Evolutionary conservation across 805 yeast genomes (phyloP).

Genomic region (Metschnikowia kofuensis): DNA sequence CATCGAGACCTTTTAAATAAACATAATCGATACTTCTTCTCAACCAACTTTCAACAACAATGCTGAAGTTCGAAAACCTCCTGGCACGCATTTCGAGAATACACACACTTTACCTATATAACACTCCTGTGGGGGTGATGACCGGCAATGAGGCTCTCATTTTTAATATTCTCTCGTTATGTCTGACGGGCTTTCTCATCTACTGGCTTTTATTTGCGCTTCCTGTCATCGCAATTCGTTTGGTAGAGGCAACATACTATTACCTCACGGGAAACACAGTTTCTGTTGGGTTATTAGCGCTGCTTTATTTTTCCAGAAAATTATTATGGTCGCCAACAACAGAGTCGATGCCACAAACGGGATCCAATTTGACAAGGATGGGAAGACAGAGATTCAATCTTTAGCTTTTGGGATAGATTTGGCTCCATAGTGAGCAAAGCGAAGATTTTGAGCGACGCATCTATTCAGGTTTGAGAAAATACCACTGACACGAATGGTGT

Average conservation of each 20-base stretch:
- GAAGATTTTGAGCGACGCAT: too few relatives aligned
- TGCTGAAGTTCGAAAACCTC: not conserved
- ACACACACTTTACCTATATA: conserved; percentile 24
- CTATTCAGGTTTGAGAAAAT: too few relatives aligned
- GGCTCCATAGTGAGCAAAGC: too few relatives aligned
- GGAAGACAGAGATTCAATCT: not conserved
- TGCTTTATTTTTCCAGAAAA: not conserved
- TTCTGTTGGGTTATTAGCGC: conserved; percentile 3
- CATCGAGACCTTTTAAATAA: too few relatives aligned
- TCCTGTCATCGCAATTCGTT: conserved; percentile 9
- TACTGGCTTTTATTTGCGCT: conserved; percentile 18
- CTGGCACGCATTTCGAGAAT: conserved; percentile 1
- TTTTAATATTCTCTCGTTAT: conserved; percentile 18
- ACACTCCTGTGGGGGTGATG: conserved; percentile 29
- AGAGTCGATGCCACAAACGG: not conserved
- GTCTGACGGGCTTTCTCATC: conserved; percentile 11
- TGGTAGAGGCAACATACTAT: conserved; percentile 17
- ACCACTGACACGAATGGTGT: too few relatives aligned
- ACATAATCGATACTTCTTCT: too few relatives aligned
- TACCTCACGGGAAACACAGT: conserved; percentile 19
- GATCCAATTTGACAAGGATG: not conserved
- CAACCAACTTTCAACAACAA: too few relatives aligned
- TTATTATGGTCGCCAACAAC: not conserved
- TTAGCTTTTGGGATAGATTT: not conserved
- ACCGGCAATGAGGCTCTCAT: conserved; percentile 22